Evolutionary conservation across 495 filamentous ascomycete species (phyloP).

Genomic region (Amniculicola lignicola): DNA sequence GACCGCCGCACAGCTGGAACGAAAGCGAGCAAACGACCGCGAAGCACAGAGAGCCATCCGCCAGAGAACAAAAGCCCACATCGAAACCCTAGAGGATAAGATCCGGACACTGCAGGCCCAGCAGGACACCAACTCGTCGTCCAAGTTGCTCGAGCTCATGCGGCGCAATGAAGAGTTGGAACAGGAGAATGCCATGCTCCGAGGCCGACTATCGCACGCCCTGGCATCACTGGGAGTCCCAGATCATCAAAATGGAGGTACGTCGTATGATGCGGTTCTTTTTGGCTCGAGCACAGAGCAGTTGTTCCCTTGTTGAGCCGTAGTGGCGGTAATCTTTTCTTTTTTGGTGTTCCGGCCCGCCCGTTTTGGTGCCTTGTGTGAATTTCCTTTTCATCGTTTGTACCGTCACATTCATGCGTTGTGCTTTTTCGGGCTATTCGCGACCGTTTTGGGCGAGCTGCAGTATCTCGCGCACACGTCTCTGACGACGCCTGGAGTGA

Average conservation of each 20-base stretch:
- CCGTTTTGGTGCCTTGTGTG: slow-evolving; percentile 11
- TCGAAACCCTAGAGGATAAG: slow-evolving; percentile 69
- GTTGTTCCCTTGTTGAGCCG: slow-evolving; percentile 6
- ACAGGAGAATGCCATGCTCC: slow-evolving; percentile 47
- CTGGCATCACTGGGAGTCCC: slow-evolving; percentile 27
- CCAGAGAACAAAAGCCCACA: slow-evolving; percentile 75
- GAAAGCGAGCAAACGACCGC: slow-evolving; percentile 83
- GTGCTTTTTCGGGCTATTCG: not conserved
- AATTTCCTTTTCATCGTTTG: not conserved
- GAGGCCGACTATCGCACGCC: slow-evolving; percentile 36
- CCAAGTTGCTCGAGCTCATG: slow-evolving; percentile 47
- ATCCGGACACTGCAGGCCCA: slow-evolving; percentile 59
- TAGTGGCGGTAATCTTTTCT: slow-evolving; percentile 12
- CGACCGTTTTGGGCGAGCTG: slow-evolving; percentile 18
- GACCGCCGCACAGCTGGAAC: slow-evolving; percentile 58
- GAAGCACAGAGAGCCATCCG: slow-evolving; percentile 85
- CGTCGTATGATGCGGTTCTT: slow-evolving; percentile 14
- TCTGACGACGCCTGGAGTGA: not conserved
- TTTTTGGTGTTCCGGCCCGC: slow-evolving; percentile 11
- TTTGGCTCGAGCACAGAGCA: slow-evolving; percentile 8
- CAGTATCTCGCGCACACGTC: slow-evolving; percentile 9
- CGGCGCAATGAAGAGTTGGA: slow-evolving; percentile 56
- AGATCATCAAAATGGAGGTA: slow-evolving; percentile 31
- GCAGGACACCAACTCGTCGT: slow-evolving; percentile 42
- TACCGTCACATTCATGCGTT: slow-evolving; percentile 4